These are phyloP conservation scores for Furcasterigmium sp. DNA, from an alignment of 2,329 filamentous ascomycete genomes.

Conservation along the genomic window DNA sequence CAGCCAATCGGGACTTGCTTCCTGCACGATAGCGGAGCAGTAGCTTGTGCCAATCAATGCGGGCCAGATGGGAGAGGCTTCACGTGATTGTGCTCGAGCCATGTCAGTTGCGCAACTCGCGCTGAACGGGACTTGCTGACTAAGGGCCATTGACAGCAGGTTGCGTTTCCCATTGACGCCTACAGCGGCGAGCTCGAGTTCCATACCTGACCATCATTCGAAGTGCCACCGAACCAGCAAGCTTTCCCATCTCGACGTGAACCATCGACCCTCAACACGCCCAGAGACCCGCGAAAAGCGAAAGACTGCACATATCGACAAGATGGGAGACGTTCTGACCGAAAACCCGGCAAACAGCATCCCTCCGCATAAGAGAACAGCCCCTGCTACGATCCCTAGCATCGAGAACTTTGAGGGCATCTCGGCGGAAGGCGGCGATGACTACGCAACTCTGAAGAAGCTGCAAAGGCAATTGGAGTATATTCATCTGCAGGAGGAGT, in stretches of 20 bases:
- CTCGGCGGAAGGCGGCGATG: conserved; percentile 75
- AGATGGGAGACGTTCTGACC: conserved; percentile 83
- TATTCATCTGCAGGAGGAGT: conserved; percentile 97
- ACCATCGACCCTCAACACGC: neutral
- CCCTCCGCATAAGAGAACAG: conserved; percentile 75
- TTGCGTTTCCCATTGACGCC: conserved; percentile 15
- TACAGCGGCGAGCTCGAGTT: conserved; percentile 3
- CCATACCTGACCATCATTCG: too few species aligned
- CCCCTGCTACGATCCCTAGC: conserved; percentile 76
- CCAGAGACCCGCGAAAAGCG: neutral
- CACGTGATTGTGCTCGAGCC: neutral
- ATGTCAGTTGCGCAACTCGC: neutral
- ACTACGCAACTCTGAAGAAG: conserved; percentile 94
- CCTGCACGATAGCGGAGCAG: neutral
- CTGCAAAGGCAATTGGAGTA: conserved; percentile 94
- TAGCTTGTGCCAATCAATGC: neutral
- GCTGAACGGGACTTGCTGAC: conserved; percentile 3
- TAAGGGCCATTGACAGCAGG: conserved; percentile 12
- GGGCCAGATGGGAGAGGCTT: neutral
- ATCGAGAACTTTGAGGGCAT: conserved; percentile 87
- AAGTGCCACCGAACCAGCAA: neutral
- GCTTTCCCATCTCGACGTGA: conserved; percentile 1
- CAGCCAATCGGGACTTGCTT: neutral
- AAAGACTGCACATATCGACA: conserved; percentile 14
- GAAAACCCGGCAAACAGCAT: conserved; percentile 72